Evolutionary conservation across 371 early-diverging fungal genomes (phyloP).

Genomic region (Thermomucor indicae-seudaticae): DNA sequence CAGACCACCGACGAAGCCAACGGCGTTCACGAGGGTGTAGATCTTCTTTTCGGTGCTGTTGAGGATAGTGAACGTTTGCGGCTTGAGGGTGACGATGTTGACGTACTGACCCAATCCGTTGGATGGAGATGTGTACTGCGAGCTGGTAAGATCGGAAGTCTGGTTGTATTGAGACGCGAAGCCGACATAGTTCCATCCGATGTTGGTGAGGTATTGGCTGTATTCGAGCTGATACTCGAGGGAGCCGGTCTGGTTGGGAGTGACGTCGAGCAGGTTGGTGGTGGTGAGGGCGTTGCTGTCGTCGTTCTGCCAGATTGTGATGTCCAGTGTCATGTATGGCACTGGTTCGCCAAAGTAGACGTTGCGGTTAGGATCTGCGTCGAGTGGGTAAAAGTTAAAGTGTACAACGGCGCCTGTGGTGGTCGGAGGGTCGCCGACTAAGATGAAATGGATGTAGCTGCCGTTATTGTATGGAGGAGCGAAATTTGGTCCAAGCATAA

Average conservation of each 20-base stretch:
- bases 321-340: constrained; percentile 3
- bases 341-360: constrained; percentile 11
- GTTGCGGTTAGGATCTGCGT: constrained; percentile 17
- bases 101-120: neutral
- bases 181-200: constrained; percentile 24
- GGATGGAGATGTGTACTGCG: neutral
- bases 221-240: constrained; percentile 16
- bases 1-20: constrained; percentile 31
- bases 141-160: constrained; percentile 12
- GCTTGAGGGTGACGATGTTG: constrained; percentile 9
- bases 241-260: constrained; percentile 7
- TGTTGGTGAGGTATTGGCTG: constrained; percentile 12
- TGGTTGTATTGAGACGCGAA: constrained; percentile 12
- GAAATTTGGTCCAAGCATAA: constrained; percentile 6
- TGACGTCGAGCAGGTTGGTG: constrained; percentile 16
- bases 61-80: constrained; percentile 3
- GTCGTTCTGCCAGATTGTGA: constrained; percentile 11
- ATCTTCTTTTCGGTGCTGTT: constrained; percentile 17
- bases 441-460: constrained; percentile 10
- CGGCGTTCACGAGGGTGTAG: constrained; percentile 17
- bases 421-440: constrained; percentile 8
- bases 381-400: constrained; percentile 16
- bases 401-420: constrained; percentile 12
- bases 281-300: constrained; percentile 23
- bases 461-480: constrained; percentile 12